A percentile compares a stretch with the other conserved stretches of the same genome.
These are phyloP conservation scores for Pelargonium cotyledonis DNA, from an alignment of 441 rosid species.

Conservation along the genomic window DNA sequence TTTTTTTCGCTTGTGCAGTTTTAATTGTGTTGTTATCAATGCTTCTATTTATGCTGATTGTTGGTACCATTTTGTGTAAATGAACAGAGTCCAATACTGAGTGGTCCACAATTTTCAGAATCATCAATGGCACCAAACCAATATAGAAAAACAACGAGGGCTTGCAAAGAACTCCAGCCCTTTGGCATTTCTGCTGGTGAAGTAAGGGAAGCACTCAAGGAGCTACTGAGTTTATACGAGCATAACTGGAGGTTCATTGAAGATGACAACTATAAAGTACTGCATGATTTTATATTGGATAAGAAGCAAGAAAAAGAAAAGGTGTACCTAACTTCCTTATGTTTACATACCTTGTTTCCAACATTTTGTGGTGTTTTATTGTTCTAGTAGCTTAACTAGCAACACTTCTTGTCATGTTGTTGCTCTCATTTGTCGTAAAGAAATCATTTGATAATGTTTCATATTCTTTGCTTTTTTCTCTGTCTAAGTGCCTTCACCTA, in stretches of 20 bases:
- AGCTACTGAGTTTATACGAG: not conserved
- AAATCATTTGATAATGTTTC: not conserved
- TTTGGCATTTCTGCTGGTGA: slow-evolving; percentile 5
- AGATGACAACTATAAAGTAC: not conserved
- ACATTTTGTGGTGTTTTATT: not conserved
- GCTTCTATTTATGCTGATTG: not conserved
- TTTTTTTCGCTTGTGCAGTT: not conserved
- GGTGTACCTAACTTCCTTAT: not conserved
- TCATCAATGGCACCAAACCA: not conserved
- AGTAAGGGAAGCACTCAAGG: slow-evolving; percentile 12
- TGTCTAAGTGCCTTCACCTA: not conserved
- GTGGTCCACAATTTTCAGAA: not conserved
- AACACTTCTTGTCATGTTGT: not conserved
- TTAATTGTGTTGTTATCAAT: not conserved
- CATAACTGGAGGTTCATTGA: not conserved
- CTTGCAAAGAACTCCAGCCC: slow-evolving; percentile 13
- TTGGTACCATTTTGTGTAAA: not conserved
- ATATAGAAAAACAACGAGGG: not conserved
- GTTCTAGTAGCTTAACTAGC: not conserved
- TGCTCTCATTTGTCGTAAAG: not conserved
- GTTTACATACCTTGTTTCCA: not conserved
- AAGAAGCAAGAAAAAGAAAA: slow-evolving; percentile 2
- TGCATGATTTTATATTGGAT: not conserved
- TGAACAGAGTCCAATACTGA: not conserved
- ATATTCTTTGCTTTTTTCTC: not conserved